Conservation (phyloP, 1,284 basidiomycete species). For the Boletus sp. region DNA sequence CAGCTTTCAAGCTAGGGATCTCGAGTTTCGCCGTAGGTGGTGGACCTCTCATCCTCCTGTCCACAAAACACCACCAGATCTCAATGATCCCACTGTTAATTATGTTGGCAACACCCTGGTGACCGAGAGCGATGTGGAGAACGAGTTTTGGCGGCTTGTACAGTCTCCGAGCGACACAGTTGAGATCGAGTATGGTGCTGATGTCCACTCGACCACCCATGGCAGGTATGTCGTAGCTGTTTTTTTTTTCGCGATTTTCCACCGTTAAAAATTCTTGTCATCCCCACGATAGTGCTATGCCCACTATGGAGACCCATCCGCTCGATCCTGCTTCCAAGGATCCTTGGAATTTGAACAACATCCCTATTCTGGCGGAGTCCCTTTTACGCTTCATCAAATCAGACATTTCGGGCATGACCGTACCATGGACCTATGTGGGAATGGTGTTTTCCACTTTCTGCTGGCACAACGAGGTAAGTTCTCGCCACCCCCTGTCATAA, state of each 20-base stretch:
- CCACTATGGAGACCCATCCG: constrained; percentile 91
- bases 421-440: constrained; percentile 99
- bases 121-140: constrained; percentile 88
- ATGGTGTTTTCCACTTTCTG: constrained; percentile 99
- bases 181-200: constrained; percentile 98
- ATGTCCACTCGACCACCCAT: constrained; percentile 96
- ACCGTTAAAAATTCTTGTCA: constrained; percentile 28
- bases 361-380: constrained; percentile 87
- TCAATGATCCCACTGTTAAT: constrained; percentile 50
- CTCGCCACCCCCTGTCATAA: constrained; percentile 18
- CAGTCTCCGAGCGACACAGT: constrained; percentile 88
- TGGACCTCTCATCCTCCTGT: constrained; percentile 73
- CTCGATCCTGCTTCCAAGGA: constrained; percentile 84
- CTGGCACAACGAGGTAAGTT: constrained; percentile 94
- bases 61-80: constrained; percentile 27
- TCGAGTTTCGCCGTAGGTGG: constrained; percentile 86
- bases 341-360: constrained; percentile 98
- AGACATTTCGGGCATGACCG: constrained; percentile 99
- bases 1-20: constrained; percentile 89
- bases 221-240: constrained; percentile 67
- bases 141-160: constrained; percentile 96
- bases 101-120: constrained; percentile 65
- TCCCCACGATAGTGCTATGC: constrained; percentile 71
- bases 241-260: constrained; percentile 22
- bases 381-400: constrained; percentile 93